phyloP scores from a whole-genome alignment of 2,329 filamentous ascomycete genomes.

The Arthrobotrys pseudoclavata region DNA sequence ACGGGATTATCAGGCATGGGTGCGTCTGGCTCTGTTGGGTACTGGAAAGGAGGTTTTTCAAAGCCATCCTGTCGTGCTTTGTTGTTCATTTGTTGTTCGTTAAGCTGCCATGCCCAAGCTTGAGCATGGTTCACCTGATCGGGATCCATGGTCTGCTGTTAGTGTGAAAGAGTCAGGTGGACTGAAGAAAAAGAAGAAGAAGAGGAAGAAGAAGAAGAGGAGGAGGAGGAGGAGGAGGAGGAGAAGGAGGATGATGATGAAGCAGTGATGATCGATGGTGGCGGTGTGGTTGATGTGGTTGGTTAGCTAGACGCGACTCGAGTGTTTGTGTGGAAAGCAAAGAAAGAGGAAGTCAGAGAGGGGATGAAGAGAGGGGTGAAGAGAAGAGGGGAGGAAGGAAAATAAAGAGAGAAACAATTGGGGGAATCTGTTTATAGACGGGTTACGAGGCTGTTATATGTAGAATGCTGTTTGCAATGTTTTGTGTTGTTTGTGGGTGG shows the following conservation, averaged over 20 bases:
- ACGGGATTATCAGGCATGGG: background rate
- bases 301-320: background rate
- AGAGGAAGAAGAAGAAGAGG: background rate
- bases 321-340: background rate
- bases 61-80: background rate
- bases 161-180: background rate
- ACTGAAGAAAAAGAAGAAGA: background rate
- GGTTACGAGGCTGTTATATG: background rate
- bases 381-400: too few species aligned
- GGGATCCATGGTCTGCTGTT: slow-evolving; percentile 16
- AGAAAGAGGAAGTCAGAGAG: background rate
- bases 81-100: background rate
- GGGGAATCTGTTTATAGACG: too few species aligned
- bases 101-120: slow-evolving; percentile 24
- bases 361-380: background rate
- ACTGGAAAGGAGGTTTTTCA: background rate
- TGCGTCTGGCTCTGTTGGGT: background rate
- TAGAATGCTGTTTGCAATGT: background rate
- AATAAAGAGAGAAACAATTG: too few species aligned
- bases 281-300: background rate
- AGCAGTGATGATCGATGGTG: background rate
- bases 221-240: too few species aligned
- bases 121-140: slow-evolving; percentile 4
- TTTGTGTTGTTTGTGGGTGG: background rate
- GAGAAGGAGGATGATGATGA: too few species aligned